Evolutionary conservation across 306 rosid species (phyloP).

Genomic region (Nissolia schottii): DNA sequence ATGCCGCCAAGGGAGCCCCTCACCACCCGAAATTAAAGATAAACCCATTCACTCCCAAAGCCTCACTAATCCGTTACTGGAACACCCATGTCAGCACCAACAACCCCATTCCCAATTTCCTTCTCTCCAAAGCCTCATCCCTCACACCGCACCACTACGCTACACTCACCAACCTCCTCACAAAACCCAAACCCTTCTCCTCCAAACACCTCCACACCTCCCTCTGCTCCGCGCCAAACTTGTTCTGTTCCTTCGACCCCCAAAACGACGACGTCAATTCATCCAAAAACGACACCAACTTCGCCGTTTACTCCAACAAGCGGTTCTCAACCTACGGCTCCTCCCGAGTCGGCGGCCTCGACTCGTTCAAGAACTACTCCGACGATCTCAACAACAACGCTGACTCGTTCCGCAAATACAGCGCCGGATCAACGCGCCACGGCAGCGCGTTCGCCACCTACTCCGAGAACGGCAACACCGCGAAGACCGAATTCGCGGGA

Average conservation of each 20-base stretch:
- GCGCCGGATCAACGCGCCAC: conserved; percentile 40
- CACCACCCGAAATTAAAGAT: not conserved
- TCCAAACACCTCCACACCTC: conserved; percentile 30
- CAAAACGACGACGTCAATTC: not conserved
- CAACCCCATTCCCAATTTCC: conserved; percentile 46
- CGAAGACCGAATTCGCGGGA: conserved; percentile 50
- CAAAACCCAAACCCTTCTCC: conserved; percentile 27
- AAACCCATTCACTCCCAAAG: conserved; percentile 76
- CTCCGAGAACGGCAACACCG: conserved; percentile 64
- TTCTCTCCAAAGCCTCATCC: conserved; percentile 72
- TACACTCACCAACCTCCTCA: conserved; percentile 32
- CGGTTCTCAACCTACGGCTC: conserved; percentile 63
- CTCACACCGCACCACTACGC: conserved; percentile 56
- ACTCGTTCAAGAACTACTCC: conserved; percentile 89
- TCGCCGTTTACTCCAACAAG: conserved; percentile 50
- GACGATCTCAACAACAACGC: conserved; percentile 50
- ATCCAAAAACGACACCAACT: conserved; percentile 31
- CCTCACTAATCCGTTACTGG: conserved; percentile 73
- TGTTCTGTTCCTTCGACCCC: conserved; percentile 54
- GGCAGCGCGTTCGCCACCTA: conserved; percentile 57
- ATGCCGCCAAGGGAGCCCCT: not conserved
- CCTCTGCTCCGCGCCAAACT: conserved; percentile 55
- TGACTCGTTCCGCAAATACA: conserved; percentile 67
- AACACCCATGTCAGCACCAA: conserved; percentile 45
- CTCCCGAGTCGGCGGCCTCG: conserved; percentile 36